phyloP scores from a whole-genome alignment of 352 stramenopile species.

The Phytopythium chamaehyphon region DNA sequence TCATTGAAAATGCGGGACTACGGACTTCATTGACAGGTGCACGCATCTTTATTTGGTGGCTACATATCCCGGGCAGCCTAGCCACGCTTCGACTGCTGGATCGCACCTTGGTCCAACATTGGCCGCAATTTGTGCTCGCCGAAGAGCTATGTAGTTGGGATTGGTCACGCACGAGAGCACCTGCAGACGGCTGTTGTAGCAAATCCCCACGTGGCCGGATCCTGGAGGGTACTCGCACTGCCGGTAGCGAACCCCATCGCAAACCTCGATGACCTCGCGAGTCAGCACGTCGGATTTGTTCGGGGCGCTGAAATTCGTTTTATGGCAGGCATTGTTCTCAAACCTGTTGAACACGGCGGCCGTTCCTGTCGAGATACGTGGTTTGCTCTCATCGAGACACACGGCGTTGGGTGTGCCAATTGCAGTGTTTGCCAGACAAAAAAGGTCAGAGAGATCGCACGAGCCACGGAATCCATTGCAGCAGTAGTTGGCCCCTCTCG shows the following conservation, averaged over 20 bases:
- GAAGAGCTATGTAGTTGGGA: constrained; percentile 8
- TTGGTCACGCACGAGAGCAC: constrained; percentile 13
- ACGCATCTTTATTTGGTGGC: too few relatives aligned
- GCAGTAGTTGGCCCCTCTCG: constrained; percentile 14
- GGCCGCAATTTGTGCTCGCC: constrained; percentile 15
- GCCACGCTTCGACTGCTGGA: constrained; percentile 16
- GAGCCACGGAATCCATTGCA: constrained; percentile 29
- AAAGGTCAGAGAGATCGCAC: constrained; percentile 16
- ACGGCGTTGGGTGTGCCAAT: constrained; percentile 8
- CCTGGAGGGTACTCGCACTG: constrained; percentile 6
- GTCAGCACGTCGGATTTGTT: constrained; percentile 3
- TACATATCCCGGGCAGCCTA: constrained; percentile 14
- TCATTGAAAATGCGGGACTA: too few relatives aligned
- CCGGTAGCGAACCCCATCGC: constrained; percentile 1
- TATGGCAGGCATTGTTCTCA: constrained; percentile 4
- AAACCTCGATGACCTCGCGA: constrained; percentile 6
- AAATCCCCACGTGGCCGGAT: constrained; percentile 13
- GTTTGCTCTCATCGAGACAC: constrained; percentile 9
- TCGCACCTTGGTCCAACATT: constrained; percentile 13
- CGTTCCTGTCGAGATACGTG: constrained; percentile 10
- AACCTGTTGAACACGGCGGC: constrained; percentile 9
- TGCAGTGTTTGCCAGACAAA: constrained; percentile 10
- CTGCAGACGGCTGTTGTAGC: constrained; percentile 21
- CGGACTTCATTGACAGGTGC: too few relatives aligned
- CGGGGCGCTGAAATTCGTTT: constrained; percentile 7